These are phyloP conservation scores for Fagopyrum homotropicum DNA, from an alignment of 148 eudicot genomes.

Conservation along the genomic window DNA sequence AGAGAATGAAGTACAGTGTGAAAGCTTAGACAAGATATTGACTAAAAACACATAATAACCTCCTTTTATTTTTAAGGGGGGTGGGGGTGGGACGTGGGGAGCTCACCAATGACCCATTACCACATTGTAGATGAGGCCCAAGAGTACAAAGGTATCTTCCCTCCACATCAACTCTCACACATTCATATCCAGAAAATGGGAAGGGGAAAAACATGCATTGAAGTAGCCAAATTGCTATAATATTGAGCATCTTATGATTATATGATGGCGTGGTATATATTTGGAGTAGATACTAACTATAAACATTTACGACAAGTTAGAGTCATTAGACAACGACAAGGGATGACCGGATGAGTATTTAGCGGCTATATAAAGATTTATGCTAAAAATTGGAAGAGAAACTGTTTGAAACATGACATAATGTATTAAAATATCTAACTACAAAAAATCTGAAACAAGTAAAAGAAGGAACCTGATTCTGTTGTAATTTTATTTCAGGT, in stretches of 20 bases:
- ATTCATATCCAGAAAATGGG: background rate
- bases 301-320: background rate
- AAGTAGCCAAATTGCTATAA: background rate
- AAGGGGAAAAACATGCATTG: background rate
- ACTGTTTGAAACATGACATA: background rate
- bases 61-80: too few relatives aligned
- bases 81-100: too few relatives aligned
- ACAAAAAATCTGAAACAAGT: background rate
- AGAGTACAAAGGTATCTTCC: background rate
- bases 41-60: background rate
- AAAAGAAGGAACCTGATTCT: slow-evolving; percentile 5
- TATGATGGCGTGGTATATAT: background rate
- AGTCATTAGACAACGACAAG: background rate
- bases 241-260: background rate
- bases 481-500: slow-evolving; percentile 7
- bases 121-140: background rate
- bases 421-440: slow-evolving; percentile 4
- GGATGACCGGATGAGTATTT: background rate
- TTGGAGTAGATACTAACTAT: background rate
- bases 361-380: background rate
- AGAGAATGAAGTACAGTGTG: background rate
- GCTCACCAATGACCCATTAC: background rate
- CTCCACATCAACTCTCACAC: slow-evolving; percentile 1
- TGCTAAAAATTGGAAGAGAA: background rate
- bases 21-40: background rate